phyloP scores from a whole-genome alignment of 177 flowering plant genomes.

The Telopea speciosissima region DNA sequence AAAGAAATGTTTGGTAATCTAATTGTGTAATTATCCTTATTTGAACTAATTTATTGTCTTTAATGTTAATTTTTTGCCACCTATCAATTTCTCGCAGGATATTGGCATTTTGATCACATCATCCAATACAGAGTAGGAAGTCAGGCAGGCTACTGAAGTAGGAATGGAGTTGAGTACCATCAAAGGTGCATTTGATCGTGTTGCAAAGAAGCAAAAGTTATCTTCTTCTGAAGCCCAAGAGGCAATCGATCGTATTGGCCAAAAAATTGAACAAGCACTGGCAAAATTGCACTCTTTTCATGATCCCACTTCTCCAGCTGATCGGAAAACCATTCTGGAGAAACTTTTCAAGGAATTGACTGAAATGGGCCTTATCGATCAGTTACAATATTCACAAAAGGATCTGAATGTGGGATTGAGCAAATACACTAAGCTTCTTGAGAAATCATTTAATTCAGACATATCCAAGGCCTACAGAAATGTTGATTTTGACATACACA shows the following conservation, averaged over 20 bases:
- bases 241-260: conserved; percentile 46
- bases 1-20: neutral
- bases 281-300: conserved; percentile 31
- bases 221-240: conserved; percentile 56
- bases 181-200: conserved; percentile 78
- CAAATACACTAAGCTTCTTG: conserved; percentile 66
- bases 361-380: conserved; percentile 47
- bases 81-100: conserved; percentile 1
- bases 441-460: conserved; percentile 64
- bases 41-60: neutral
- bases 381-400: conserved; percentile 60
- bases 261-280: conserved; percentile 50
- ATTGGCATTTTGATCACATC: neutral
- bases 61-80: neutral
- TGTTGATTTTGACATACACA: conserved; percentile 52
- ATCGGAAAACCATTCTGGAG: conserved; percentile 35
- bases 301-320: conserved; percentile 21
- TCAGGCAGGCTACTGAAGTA: neutral
- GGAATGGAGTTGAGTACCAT: conserved; percentile 63
- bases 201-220: conserved; percentile 70
- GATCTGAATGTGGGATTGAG: conserved; percentile 55
- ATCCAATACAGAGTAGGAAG: neutral
- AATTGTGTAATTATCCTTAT: neutral
- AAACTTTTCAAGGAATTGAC: conserved; percentile 52
- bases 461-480: conserved; percentile 75